Percentiles rank a stretch among this genome's conserved stretches.
phyloP scores from a whole-genome alignment of 2,329 filamentous ascomycete genomes.

The Coniochaeta ligniaria region DNA sequence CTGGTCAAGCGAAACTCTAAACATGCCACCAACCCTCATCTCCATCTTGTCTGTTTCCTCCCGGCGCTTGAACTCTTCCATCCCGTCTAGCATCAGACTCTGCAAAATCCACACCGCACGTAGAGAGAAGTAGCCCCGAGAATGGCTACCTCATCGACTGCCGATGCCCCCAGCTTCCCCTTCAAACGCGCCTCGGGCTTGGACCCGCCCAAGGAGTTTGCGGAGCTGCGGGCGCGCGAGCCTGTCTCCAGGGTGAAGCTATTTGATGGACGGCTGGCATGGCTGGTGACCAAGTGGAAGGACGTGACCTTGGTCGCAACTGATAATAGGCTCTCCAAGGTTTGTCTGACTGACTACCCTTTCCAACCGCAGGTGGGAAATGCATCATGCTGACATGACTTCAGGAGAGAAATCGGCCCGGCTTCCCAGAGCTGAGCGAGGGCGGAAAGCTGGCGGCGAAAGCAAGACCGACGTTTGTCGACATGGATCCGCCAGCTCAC shows the following conservation, averaged over 20 bases:
- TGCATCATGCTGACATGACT: not conserved
- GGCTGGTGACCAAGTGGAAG: conserved; percentile 39
- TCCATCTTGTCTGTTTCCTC: not conserved
- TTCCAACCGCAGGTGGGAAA: not conserved
- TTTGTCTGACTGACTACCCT: conserved; percentile 7
- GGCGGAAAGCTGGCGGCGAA: conserved; percentile 40
- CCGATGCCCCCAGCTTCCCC: conserved; percentile 23
- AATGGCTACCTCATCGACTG: not conserved
- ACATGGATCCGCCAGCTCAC: conserved; percentile 41
- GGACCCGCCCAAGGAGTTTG: conserved; percentile 36
- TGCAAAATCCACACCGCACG: not conserved
- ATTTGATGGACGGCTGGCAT: conserved; percentile 37
- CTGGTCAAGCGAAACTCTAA: not conserved
- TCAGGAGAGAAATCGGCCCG: conserved; percentile 30
- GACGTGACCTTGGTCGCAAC: conserved; percentile 37
- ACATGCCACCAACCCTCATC: not conserved
- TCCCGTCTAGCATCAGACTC: not conserved
- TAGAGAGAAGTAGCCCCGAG: not conserved
- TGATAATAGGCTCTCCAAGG: conserved; percentile 38
- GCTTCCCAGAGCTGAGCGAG: conserved; percentile 38
- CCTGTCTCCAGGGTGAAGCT: conserved; percentile 37
- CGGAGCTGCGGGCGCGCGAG: conserved; percentile 30
- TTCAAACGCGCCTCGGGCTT: conserved; percentile 29
- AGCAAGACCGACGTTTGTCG: conserved; percentile 40
- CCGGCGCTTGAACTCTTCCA: not conserved